Base-by-base conservation (phyloP, 176 grass and related monocot genomes). In the Cenchrus fungigraminus region DNA sequence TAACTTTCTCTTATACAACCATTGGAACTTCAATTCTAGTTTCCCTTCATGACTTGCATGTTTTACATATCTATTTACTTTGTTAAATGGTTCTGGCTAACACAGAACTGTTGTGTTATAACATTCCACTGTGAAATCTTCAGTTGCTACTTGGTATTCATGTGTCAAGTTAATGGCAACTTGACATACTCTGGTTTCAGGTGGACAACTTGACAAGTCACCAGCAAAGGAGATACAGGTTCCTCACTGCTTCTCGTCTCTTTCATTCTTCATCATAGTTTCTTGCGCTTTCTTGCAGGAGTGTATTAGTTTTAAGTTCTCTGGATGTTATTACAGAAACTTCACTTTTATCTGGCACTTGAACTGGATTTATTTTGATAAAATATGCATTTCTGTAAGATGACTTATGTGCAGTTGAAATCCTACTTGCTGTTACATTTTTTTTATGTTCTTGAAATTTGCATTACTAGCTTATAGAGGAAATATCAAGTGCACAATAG, bases 191-290 rank as follows among this genome's bases (percentile, higher is more conserved):
- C 6, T 82, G 20, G 60, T 75, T 90, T 57, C 79, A 87, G 84
- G 84, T 46, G 68, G 40, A 60, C 63, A 70, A 84, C 12, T 37
- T 9, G 46, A 54, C 14, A 90, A 86, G 25, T 62, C 75, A 12
- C 76, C 32, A 63, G 52, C 45, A 63, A 83, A 74, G 11, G 89
- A 87, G 79, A 14, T 34, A 34, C 89, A 90, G 89, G 89, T 90
- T 74, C 57, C 9, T 51, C 8, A 1, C 13, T 82, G 19, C 65
- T 73, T 65, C 74, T 59, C 28, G 16, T 61, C 52, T 40, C 31
- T 74, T 80, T 42, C 7, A 68, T 73, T 61, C 8, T 73, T 78
- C 28, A 16, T 52, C 8, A 5, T 86, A 71, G 74, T 50, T 64
- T 82, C 43, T 34, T 78, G 40, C 6, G 37, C 51, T 82, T 85